Percentiles rank a stretch among this genome's conserved stretches.
These are phyloP conservation scores for Oemleria cerasiformis DNA, from an alignment of 306 rosid genomes.

Conservation along the genomic window DNA sequence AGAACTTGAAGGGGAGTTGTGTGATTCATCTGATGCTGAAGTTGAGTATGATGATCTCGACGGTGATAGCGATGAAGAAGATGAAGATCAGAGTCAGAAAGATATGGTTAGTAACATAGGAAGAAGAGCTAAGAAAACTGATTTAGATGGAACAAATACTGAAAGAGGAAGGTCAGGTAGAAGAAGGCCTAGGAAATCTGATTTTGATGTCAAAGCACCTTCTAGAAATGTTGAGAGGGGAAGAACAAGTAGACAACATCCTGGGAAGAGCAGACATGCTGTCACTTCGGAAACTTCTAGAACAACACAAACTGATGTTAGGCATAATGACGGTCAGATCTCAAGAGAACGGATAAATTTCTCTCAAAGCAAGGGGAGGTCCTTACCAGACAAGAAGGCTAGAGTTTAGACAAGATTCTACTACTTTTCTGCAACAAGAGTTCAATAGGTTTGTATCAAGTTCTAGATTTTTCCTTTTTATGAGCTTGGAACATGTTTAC, in stretches of 20 bases:
- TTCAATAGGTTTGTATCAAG: conserved; percentile 6
- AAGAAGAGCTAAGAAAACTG: conserved; percentile 19
- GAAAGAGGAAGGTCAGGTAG: conserved; percentile 11
- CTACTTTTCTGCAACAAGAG: neutral
- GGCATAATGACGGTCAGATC: neutral
- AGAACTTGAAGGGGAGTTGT: conserved; percentile 28
- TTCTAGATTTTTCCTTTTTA: conserved; percentile 2
- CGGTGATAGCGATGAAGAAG: conserved; percentile 18
- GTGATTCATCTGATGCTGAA: conserved; percentile 38
- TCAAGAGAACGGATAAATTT: neutral
- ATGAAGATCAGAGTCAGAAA: conserved; percentile 30
- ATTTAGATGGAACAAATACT: conserved; percentile 1
- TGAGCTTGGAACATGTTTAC: neutral
- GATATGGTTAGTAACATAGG: conserved; percentile 18
- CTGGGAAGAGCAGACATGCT: conserved; percentile 16
- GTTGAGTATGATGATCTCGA: conserved; percentile 36
- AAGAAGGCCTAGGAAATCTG: conserved; percentile 14
- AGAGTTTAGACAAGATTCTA: neutral
- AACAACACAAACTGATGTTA: conserved; percentile 4
- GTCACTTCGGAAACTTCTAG: conserved; percentile 18
- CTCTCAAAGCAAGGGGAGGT: conserved; percentile 12
- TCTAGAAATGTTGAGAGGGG: conserved; percentile 6
- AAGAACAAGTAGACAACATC: conserved; percentile 15
- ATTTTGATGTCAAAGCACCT: conserved; percentile 2
- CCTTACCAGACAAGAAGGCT: neutral